A percentile compares a stretch with the other conserved stretches of the same genome.
Evolutionary conservation across 176 grass and related monocot species (phyloP).

Genomic region (Carex cristatella): DNA sequence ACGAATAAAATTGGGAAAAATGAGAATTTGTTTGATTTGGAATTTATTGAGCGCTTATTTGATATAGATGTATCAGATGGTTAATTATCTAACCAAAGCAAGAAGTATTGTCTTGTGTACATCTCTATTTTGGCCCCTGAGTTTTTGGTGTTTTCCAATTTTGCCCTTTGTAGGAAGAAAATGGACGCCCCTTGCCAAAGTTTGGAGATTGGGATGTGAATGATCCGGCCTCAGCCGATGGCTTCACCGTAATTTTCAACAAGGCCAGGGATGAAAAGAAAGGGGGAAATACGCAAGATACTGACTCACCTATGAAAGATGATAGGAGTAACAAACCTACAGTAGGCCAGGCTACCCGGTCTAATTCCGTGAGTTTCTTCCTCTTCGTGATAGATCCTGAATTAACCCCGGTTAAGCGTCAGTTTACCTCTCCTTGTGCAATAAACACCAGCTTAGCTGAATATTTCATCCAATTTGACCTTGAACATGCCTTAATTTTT

Average conservation of each 20-base stretch:
- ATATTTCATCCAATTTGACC: not conserved
- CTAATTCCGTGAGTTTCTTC: conserved; percentile 44
- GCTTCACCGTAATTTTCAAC: conserved; percentile 93
- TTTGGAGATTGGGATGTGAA: conserved; percentile 93
- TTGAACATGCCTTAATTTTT: not conserved
- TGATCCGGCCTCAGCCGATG: conserved; percentile 74
- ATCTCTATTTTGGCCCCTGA: not conserved
- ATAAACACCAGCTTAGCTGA: no score
- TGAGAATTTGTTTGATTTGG: not conserved
- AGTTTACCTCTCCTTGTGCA: not conserved
- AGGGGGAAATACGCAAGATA: conserved; percentile 53
- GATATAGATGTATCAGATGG: not conserved
- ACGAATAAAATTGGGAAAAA: not conserved
- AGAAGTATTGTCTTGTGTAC: not conserved
- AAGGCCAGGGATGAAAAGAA: conserved; percentile 92
- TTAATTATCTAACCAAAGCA: not conserved
- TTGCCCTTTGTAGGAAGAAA: conserved; percentile 51
- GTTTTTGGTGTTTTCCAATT: not conserved
- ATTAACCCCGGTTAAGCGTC: not conserved
- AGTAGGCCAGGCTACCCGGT: conserved; percentile 37
- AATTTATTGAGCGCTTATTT: not conserved
- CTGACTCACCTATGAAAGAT: conserved; percentile 54
- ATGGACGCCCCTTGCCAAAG: conserved; percentile 75
- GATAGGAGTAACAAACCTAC: conserved; percentile 32
- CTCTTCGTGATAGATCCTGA: not conserved